Percentiles rank a stretch among this genome's conserved stretches.
phyloP scores from a whole-genome alignment of 768 basidiomycete species.

The Suillus fuscotomentosus region DNA sequence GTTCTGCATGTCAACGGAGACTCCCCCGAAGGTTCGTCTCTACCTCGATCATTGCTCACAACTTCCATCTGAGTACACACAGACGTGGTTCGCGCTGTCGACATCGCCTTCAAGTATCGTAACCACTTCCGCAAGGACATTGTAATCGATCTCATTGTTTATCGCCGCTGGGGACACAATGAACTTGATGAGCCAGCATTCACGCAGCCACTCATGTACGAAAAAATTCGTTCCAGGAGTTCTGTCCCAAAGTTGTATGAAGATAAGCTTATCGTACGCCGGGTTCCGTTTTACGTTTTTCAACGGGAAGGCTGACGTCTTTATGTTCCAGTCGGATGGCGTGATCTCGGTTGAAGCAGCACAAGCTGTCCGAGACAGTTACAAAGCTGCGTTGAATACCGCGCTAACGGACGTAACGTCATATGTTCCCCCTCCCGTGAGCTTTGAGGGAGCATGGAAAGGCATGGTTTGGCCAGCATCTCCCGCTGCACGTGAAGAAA shows the following conservation, averaged over 20 bases:
- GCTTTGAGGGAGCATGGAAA: constrained; percentile 68
- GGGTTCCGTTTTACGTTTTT: background rate
- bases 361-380: constrained; percentile 47
- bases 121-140: constrained; percentile 90
- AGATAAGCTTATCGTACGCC: constrained; percentile 66
- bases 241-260: constrained; percentile 85
- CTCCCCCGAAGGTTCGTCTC: constrained; percentile 66
- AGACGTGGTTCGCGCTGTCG: constrained; percentile 85
- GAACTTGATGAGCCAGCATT: constrained; percentile 86
- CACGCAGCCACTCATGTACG: constrained; percentile 90
- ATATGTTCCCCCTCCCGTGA: constrained; percentile 50
- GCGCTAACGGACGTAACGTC: constrained; percentile 51
- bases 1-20: constrained; percentile 92
- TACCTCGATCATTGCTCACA: background rate
- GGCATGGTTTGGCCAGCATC: constrained; percentile 58
- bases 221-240: constrained; percentile 73
- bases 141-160: constrained; percentile 86
- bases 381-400: constrained; percentile 63
- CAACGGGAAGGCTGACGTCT: background rate
- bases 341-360: constrained; percentile 53
- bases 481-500: constrained; percentile 51
- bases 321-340: constrained; percentile 18
- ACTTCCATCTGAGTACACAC: background rate
- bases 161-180: constrained; percentile 88
- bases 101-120: constrained; percentile 85